Percentiles rank a stretch among this genome's conserved stretches.
Conservation (phyloP, 345 rosid species). For the Pistacia atlantica region DNA sequence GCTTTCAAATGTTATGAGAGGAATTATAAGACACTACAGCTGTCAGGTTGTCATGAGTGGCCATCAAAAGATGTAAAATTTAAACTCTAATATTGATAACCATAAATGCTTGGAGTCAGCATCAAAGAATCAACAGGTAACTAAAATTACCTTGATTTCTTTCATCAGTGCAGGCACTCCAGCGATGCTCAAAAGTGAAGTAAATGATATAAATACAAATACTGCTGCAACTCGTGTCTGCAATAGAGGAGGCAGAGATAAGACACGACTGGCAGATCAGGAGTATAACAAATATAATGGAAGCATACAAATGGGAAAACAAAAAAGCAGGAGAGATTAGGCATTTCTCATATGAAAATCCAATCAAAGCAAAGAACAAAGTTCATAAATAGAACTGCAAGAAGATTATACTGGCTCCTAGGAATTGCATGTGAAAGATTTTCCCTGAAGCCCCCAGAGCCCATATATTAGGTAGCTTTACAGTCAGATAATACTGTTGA, state of each 20-base stretch:
- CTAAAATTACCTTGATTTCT: slow-evolving; percentile 73
- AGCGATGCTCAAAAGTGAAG: slow-evolving; percentile 82
- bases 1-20: neutral
- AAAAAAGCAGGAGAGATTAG: neutral
- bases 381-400: neutral
- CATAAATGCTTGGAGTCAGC: neutral
- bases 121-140: slow-evolving; percentile 3
- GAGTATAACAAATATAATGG: neutral
- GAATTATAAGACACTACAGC: neutral
- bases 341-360: neutral
- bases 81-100: neutral
- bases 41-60: neutral
- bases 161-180: slow-evolving; percentile 75
- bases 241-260: slow-evolving; percentile 30
- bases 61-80: neutral
- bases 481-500: neutral
- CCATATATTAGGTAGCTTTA: neutral
- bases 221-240: slow-evolving; percentile 92
- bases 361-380: neutral
- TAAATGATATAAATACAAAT: slow-evolving; percentile 82
- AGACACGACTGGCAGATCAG: neutral
- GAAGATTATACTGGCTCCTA: neutral
- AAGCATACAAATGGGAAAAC: neutral
- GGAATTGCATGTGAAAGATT: neutral
- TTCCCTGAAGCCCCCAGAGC: neutral